Conservation (phyloP, 2,329 filamentous ascomycete species). For the Ophiosphaerella herpotricha region DNA sequence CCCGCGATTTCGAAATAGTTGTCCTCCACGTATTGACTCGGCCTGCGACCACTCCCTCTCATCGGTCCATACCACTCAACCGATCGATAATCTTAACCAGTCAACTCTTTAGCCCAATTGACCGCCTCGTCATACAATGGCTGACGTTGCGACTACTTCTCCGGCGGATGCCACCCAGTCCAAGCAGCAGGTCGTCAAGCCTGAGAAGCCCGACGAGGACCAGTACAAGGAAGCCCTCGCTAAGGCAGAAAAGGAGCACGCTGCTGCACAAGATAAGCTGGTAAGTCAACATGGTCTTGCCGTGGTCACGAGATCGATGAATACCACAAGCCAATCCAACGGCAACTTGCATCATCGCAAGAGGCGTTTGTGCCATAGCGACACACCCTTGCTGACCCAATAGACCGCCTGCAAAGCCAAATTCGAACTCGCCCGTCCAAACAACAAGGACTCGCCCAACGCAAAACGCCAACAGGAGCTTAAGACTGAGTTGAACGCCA, state of each 20-base stretch:
- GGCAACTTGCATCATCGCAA: constrained; percentile 16
- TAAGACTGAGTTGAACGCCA: constrained; percentile 77
- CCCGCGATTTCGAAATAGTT: constrained; percentile 17
- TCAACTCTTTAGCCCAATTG: constrained; percentile 23
- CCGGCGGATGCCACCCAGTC: constrained; percentile 41
- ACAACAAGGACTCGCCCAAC: constrained; percentile 79
- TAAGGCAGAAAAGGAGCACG: constrained; percentile 85
- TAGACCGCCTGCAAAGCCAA: constrained; percentile 88
- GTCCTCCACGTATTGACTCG: constrained; percentile 17
- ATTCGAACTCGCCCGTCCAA: constrained; percentile 79
- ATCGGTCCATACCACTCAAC: not conserved
- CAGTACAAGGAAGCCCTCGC: constrained; percentile 78
- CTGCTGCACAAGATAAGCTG: constrained; percentile 72
- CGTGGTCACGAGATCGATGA: not conserved
- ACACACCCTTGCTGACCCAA: constrained; percentile 9
- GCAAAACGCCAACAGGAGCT: constrained; percentile 87
- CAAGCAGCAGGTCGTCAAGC: constrained; percentile 59
- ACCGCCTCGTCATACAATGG: constrained; percentile 29
- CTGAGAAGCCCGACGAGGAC: constrained; percentile 85
- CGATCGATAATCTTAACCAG: constrained; percentile 16
- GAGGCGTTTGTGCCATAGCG: not conserved
- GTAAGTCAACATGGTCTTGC: constrained; percentile 49
- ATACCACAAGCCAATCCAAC: constrained; percentile 6
- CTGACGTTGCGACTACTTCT: constrained; percentile 45
- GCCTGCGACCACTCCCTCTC: constrained; percentile 1